Conservation (phyloP, 768 basidiomycete genomes). For the Dictyophora rubrovolvata region DNA sequence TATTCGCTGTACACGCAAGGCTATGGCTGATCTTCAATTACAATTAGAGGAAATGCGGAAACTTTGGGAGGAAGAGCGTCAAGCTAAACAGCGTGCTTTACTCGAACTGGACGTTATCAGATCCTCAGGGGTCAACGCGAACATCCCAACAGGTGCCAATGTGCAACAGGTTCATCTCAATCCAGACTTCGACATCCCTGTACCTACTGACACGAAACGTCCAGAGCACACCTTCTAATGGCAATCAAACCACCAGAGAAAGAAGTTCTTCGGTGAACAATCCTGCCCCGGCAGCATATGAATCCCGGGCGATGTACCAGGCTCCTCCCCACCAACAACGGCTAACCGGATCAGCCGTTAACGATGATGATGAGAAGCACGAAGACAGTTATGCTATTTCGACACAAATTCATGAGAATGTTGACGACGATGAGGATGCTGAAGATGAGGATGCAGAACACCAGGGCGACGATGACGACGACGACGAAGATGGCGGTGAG, state of each 20-base stretch:
- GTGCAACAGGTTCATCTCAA: background rate
- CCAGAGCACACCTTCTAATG: background rate
- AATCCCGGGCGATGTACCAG: background rate
- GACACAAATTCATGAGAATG: background rate
- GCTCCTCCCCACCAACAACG: background rate
- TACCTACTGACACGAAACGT: too few species aligned
- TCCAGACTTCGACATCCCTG: too few species aligned
- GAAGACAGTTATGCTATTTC: background rate
- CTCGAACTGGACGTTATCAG: constrained; percentile 52
- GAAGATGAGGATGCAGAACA: background rate
- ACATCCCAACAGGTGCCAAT: background rate
- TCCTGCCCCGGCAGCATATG: background rate
- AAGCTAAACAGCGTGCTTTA: constrained; percentile 39
- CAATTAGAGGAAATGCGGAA: constrained; percentile 75
- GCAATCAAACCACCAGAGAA: background rate
- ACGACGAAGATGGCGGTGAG: background rate
- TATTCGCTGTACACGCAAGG: background rate
- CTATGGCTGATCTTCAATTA: constrained; percentile 76
- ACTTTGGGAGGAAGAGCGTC: constrained; percentile 72
- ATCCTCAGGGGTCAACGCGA: constrained; percentile 25
- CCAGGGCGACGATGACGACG: background rate
- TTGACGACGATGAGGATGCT: background rate
- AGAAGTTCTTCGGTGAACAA: too few species aligned
- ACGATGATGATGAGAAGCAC: background rate
- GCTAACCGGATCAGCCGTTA: background rate